Evolutionary conservation across 805 yeast species (phyloP).

Genomic region (Candida wancherniae): DNA sequence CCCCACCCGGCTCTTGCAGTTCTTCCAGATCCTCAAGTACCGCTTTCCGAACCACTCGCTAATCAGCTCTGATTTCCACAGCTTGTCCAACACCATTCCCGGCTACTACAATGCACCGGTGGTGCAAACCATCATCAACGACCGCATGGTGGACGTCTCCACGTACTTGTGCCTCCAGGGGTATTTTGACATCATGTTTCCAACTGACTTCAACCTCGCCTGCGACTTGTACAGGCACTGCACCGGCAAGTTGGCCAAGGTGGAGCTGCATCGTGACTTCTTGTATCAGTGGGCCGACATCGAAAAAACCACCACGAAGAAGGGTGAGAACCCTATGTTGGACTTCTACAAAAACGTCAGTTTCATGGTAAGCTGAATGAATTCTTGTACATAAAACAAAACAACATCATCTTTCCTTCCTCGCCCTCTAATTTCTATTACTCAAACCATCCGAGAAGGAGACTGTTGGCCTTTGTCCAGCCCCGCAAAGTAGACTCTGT

Average conservation of each 20-base stretch:
- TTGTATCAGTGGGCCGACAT: constrained; percentile 67
- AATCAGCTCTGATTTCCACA: constrained; percentile 65
- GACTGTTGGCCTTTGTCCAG: too few relatives aligned
- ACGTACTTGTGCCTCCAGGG: constrained; percentile 85
- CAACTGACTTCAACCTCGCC: constrained; percentile 67
- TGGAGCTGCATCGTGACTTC: constrained; percentile 59
- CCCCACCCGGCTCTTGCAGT: constrained; percentile 69
- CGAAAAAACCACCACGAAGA: constrained; percentile 60
- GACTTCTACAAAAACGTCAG: constrained; percentile 73
- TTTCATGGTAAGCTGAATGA: constrained; percentile 48
- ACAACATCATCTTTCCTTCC: too few relatives aligned
- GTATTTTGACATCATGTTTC: constrained; percentile 80
- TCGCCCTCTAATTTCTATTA: too few relatives aligned
- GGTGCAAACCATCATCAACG: constrained; percentile 69
- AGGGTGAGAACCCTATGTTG: constrained; percentile 82
- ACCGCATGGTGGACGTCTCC: constrained; percentile 61
- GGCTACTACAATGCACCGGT: constrained; percentile 71
- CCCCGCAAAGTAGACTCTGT: too few relatives aligned
- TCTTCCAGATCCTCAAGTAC: constrained; percentile 56
- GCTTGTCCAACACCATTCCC: constrained; percentile 40
- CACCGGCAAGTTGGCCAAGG: constrained; percentile 53
- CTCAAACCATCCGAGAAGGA: too few relatives aligned
- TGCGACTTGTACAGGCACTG: constrained; percentile 59
- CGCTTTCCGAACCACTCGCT: constrained; percentile 73
- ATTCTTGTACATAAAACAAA: neutral